These are phyloP conservation scores for Gossypium davidsonii DNA, from an alignment of 441 rosid genomes.

Conservation along the genomic window DNA sequence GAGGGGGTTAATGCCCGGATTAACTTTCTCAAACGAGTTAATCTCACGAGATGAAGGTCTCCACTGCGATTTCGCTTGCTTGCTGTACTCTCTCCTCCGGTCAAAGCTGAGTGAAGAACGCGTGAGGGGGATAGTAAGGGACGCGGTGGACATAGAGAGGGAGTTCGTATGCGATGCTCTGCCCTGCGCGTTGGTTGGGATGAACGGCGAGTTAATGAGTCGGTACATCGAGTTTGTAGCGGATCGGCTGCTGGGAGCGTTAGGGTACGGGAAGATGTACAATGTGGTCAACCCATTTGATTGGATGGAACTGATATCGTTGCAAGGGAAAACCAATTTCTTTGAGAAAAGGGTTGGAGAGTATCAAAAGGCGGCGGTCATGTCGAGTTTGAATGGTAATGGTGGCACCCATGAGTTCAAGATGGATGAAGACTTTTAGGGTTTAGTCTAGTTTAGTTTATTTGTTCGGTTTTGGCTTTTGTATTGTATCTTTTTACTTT, in stretches of 20 bases:
- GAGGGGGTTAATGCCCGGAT: constrained; percentile 49
- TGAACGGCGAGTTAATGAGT: constrained; percentile 52
- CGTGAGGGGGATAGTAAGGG: constrained; percentile 35
- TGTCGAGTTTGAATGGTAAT: constrained; percentile 45
- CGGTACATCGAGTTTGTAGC: constrained; percentile 71
- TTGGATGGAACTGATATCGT: constrained; percentile 70
- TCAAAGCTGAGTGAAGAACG: constrained; percentile 41
- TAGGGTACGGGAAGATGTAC: constrained; percentile 52
- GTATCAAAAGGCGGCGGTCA: constrained; percentile 60
- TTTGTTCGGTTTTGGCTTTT: not conserved
- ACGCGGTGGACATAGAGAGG: constrained; percentile 58
- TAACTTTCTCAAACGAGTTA: constrained; percentile 50
- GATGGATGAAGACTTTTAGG: constrained; percentile 54
- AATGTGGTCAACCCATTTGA: constrained; percentile 50
- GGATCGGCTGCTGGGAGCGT: constrained; percentile 48
- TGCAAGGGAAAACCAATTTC: constrained; percentile 64
- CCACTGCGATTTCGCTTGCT: constrained; percentile 51
- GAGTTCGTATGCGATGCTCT: constrained; percentile 65
- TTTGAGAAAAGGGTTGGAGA: constrained; percentile 67
- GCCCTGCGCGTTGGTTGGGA: constrained; percentile 62
- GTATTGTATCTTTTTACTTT: not conserved
- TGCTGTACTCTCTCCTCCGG: constrained; percentile 28
- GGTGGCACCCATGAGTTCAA: constrained; percentile 50
- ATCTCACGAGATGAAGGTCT: constrained; percentile 52
- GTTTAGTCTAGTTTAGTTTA: not conserved